Conservation (phyloP, 148 eudicot species). For the Rhododendron griersonianum region DNA sequence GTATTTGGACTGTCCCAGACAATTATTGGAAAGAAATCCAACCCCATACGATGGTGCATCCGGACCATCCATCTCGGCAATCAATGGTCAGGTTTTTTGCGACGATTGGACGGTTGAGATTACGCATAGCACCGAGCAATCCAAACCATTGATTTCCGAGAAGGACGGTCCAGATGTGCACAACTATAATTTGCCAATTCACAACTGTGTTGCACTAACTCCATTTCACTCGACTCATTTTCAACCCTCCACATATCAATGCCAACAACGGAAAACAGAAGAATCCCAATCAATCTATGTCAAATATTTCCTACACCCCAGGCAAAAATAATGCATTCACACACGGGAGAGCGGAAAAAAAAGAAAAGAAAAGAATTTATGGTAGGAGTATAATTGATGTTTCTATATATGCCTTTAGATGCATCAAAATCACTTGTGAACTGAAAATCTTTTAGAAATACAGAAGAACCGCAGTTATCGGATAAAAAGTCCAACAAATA, state of each 20-base stretch:
- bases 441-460: neutral
- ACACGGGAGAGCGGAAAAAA: neutral
- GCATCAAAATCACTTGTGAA: neutral
- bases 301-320: neutral
- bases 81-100: too few relatives aligned
- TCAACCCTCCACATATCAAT: neutral
- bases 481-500: neutral
- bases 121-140: too few relatives aligned
- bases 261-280: neutral
- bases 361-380: neutral
- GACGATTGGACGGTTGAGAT: too few relatives aligned
- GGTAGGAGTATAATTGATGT: neutral
- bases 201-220: neutral
- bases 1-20: neutral
- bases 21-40: neutral
- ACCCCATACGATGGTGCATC: too few relatives aligned
- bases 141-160: too few relatives aligned
- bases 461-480: neutral
- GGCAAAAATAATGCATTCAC: neutral
- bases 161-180: too few relatives aligned
- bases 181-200: neutral
- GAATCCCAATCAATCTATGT: neutral
- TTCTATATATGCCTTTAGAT: neutral
- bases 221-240: neutral
- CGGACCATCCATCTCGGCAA: too few relatives aligned